Evolutionary conservation across 2,329 filamentous ascomycete genomes (phyloP).

Genomic region (Metarhizium rileyi): DNA sequence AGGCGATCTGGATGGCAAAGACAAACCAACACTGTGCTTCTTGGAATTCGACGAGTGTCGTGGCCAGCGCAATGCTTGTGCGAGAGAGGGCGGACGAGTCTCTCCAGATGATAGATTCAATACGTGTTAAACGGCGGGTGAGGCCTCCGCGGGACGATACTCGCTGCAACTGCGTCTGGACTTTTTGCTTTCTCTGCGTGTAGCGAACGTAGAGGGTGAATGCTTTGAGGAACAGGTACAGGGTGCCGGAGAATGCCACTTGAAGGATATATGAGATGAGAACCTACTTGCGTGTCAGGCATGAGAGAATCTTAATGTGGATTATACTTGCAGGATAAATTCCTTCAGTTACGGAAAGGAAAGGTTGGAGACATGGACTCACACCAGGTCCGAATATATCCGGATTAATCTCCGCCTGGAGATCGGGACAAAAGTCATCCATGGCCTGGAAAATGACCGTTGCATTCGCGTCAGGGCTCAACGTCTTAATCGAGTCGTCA

Average conservation of each 20-base stretch:
- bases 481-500: constrained; percentile 16
- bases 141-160: constrained; percentile 7
- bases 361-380: constrained; percentile 12
- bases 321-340: too few relatives aligned
- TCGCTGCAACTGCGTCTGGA: neutral
- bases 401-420: constrained; percentile 27
- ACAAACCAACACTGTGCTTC: constrained; percentile 31
- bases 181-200: constrained; percentile 17
- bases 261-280: constrained; percentile 30
- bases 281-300: constrained; percentile 15
- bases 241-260: constrained; percentile 23
- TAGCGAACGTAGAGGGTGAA: constrained; percentile 26
- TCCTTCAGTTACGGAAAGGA: too few relatives aligned
- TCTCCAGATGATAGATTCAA: constrained; percentile 27
- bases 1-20: constrained; percentile 29
- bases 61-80: constrained; percentile 29
- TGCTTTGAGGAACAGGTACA: constrained; percentile 24
- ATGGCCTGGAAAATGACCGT: constrained; percentile 24
- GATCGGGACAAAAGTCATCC: constrained; percentile 25
- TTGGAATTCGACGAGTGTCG: constrained; percentile 30
- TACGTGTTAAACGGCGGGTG: constrained; percentile 23
- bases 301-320: neutral
- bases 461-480: constrained; percentile 17
- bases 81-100: constrained; percentile 26
- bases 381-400: constrained; percentile 31